Base-by-base conservation (phyloP, 2,329 filamentous ascomycete species). In the Clonostachys sp. region DNA sequence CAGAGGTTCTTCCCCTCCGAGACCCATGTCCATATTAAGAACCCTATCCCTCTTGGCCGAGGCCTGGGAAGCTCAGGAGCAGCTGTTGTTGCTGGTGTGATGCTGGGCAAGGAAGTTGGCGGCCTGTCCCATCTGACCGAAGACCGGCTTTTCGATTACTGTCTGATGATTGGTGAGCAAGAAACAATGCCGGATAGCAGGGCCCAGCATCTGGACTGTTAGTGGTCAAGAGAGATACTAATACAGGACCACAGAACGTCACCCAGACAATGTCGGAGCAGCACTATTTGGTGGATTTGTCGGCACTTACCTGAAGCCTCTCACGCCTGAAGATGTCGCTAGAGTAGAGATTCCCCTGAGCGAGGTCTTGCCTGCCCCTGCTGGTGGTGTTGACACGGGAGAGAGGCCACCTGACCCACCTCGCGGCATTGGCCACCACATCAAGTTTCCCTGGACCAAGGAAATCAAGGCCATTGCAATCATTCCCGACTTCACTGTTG, bases 401-500 rank as follows among this genome's bases (percentile, higher is more conserved):
- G 77, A 87, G 58, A 84, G 76, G 56, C 94, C 94, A 17, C 92
- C 94, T 6, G 81, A 89, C 62, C 94, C 94, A n/a, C 94, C 94
- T 3, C 65, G 86, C 55, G 89, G 91, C 59, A 97, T 99, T 58
- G 94, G 92, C 44, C 91, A 96, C 67, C 95, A 95, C 73, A 91
- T 95, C 71, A 92, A 91, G 67, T 97, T 96, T 68, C 83, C 84
- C 40, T 97, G 92, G 92, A 87, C 90, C 49, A 83, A 85, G 53
- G 89, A 95, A 66, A 96, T 99, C 76, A 97, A 96, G 75, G 92
- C 91, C 52, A 86, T 99, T 54, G 91, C 91, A 55, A 92, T 99
- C 58, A 96, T 99, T 51, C 94, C 94, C 9, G 82, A 96, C 58
- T 99, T 97, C 61, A 89, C 96, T 65, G 91, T 97, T 33, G 83